Base-by-base conservation (phyloP, 2,329 filamentous ascomycete species). In the Graphilbum sp. region DNA sequence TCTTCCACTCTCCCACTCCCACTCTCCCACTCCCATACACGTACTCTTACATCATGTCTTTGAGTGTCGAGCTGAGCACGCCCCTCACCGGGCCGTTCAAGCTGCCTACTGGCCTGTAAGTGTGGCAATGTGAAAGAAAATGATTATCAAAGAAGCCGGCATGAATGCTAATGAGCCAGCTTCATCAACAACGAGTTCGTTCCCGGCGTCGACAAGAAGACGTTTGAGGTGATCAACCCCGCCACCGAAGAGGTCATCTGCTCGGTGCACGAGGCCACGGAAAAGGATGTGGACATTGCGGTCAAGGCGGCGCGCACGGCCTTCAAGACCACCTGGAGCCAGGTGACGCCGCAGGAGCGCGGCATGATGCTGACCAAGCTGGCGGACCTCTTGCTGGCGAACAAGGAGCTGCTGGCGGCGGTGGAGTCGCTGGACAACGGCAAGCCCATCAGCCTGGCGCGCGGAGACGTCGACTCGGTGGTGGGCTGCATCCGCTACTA, bases 131-230 rank as follows among this genome's bases (percentile, higher is more conserved):
- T n/a, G n/a, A n/a, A n/a, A n/a, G n/a, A n/a, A n/a, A n/a, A n/a
- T n/a, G n/a, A n/a, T n/a, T n/a, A n/a, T n/a, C n/a, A 12, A 29
- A 29, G 21, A 24, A 24, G 21, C 11, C 21, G 21, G 15, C 13
- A 21, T 9, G 6, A 34, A 16, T 5, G 12, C 20, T 16, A 24
- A 16, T 24, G 10, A 25, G 5, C 10, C 52, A 84, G 79, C 44
- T 90, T 84, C 71, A 90, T 93, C 72, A 87, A 90, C 72, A 87
- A 88, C 60, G 80, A 95, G 62, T 95, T 79, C 64, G 74, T 92
- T 47, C 75, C 80, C 59, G 69, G 75, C 56, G 76, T 80, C 46
- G 83, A 93, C 51, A 86, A 86, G 64, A 79, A 84, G 72, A 86
- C 79, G 49, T 90, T 94, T 54, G 85, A 94, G 63, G 81, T 86